Percentiles rank a stretch among this genome's conserved stretches.
These are phyloP conservation scores for Psidium friedrichsthalianum DNA, from an alignment of 345 rosid genomes.

Conservation along the genomic window DNA sequence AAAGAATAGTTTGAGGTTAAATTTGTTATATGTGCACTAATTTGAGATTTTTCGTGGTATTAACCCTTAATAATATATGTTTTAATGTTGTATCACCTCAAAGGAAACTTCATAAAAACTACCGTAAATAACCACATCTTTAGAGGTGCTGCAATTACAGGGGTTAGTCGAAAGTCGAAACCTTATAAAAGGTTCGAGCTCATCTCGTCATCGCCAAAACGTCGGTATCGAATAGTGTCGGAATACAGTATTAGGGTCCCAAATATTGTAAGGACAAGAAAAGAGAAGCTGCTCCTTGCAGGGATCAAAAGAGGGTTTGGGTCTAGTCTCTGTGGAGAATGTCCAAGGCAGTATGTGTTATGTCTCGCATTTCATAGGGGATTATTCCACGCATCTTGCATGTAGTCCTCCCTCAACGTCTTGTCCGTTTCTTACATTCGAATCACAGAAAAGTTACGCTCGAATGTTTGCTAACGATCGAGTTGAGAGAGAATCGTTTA, in stretches of 20 bases:
- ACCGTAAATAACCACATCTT: background rate
- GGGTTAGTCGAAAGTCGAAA: background rate
- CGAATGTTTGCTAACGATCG: background rate
- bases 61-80: background rate
- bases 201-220: background rate
- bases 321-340: background rate
- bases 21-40: too few species aligned
- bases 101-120: background rate
- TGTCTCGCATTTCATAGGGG: background rate
- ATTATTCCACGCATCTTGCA: background rate
- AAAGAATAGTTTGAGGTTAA: too few species aligned
- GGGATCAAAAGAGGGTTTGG: background rate
- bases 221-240: background rate
- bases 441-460: background rate
- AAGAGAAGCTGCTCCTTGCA: background rate
- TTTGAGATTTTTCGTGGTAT: too few species aligned
- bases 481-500: background rate
- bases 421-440: background rate
- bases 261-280: background rate
- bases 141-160: background rate
- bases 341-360: background rate
- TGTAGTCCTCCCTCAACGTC: background rate
- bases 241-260: background rate
- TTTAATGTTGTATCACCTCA: background rate
- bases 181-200: background rate